Percentiles rank a stretch among this genome's conserved stretches.
These are phyloP conservation scores for Metschnikowia aberdeeniae DNA, from an alignment of 805 yeast genomes.

Conservation along the genomic window DNA sequence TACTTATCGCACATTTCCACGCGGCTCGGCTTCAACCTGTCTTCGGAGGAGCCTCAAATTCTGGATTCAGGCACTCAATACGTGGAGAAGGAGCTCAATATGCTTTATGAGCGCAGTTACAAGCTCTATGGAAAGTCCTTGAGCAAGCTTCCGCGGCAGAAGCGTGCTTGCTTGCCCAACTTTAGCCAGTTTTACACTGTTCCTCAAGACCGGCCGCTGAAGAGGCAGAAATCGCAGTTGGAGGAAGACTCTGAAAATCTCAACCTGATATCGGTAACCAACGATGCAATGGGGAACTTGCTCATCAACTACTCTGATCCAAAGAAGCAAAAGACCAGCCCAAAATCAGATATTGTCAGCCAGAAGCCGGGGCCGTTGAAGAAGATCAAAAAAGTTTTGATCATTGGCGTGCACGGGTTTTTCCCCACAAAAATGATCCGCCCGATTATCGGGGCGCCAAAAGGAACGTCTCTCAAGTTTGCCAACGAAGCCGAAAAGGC, in stretches of 20 bases:
- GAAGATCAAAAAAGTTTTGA: conserved; percentile 58
- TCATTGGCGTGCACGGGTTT: conserved; percentile 94
- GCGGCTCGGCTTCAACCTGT: conserved; percentile 33
- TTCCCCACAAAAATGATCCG: conserved; percentile 85
- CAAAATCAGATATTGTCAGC: conserved; percentile 20
- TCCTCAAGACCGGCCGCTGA: conserved; percentile 4
- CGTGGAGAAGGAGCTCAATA: conserved; percentile 14
- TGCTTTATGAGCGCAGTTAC: conserved; percentile 34
- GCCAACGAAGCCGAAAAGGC: conserved; percentile 85
- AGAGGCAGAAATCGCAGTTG: conserved; percentile 20
- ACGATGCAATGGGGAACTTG: conserved; percentile 40
- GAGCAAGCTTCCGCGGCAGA: conserved; percentile 32
- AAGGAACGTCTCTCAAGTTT: conserved; percentile 89
- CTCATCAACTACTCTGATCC: conserved; percentile 25
- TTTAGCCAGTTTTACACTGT: conserved; percentile 24
- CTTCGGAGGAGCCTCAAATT: conserved; percentile 2
- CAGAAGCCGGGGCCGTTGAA: conserved; percentile 27
- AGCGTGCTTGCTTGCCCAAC: conserved; percentile 33
- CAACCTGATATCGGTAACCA: conserved; percentile 35
- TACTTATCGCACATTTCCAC: conserved; percentile 33
- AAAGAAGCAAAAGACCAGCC: conserved; percentile 7
- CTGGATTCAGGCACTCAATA: background rate
- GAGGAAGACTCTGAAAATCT: conserved; percentile 28
- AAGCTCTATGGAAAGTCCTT: conserved; percentile 36
- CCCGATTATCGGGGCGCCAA: conserved; percentile 90